These are phyloP conservation scores for Artemisia tridentata DNA, from an alignment of 129 eudicot genomes.

Conservation along the genomic window DNA sequence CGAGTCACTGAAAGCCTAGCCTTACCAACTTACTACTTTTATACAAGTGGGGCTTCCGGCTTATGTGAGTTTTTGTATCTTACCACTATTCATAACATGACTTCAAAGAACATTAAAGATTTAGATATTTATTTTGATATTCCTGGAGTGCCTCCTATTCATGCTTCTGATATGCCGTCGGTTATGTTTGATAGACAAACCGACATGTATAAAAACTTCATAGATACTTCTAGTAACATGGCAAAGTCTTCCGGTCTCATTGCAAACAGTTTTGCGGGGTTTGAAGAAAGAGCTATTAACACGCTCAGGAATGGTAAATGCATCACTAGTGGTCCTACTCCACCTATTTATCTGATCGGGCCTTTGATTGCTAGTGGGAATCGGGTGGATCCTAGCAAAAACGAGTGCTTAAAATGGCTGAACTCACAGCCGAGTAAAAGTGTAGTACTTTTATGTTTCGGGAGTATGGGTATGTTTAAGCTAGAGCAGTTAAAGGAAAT, in stretches of 20 bases:
- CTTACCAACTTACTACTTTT: constrained; percentile 63
- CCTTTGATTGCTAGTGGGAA: constrained; percentile 41
- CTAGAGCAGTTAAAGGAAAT: constrained; percentile 53
- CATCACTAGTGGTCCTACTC: constrained; percentile 35
- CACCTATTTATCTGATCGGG: constrained; percentile 54
- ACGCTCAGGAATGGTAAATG: constrained; percentile 42
- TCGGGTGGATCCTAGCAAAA: background rate
- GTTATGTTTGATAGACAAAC: constrained; percentile 24
- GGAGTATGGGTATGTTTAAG: constrained; percentile 55
- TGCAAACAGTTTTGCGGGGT: constrained; percentile 35
- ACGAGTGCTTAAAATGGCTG: constrained; percentile 61
- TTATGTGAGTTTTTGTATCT: constrained; percentile 37
- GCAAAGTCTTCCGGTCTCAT: constrained; percentile 44
- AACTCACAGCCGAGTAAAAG: constrained; percentile 58
- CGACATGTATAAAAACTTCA: constrained; percentile 25
- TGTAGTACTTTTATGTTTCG: constrained; percentile 72
- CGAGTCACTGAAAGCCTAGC: constrained; percentile 33
- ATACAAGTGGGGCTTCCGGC: constrained; percentile 42
- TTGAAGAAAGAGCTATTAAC: constrained; percentile 45
- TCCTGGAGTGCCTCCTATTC: constrained; percentile 60
- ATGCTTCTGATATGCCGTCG: constrained; percentile 29
- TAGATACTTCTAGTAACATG: constrained; percentile 27
- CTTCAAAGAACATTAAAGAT: constrained; percentile 31
- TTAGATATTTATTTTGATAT: constrained; percentile 18
- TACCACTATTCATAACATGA: constrained; percentile 40